Evolutionary conservation across 2,329 filamentous ascomycete species (phyloP), one percentile per base, ranked within the genome.

Genomic region (Alternaria ethzedia): DNA sequence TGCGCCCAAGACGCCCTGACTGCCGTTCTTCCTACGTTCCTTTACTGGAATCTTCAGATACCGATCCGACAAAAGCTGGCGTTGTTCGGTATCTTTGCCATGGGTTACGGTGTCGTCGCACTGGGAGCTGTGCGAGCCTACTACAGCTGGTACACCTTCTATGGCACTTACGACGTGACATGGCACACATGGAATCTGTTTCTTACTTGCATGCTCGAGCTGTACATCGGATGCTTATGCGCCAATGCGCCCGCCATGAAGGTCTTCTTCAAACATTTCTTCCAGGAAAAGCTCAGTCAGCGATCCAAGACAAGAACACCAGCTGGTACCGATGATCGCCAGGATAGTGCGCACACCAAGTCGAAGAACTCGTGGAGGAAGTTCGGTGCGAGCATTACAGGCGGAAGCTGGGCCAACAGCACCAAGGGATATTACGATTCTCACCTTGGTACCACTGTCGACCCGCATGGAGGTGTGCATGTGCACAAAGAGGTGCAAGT

Each of bases 1-100:
- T 60, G 66, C 10, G 44, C 69, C 4, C 75, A 78, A 30, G 76
- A 78, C 17, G 30, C 77, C 15, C 63, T 76, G 49, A 77, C 75
- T n/a, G 73, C 75, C 9, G 17, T 77, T 4, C 65, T 78, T 5
- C 75, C 76, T 6, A 75, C 74, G 0, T 76, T 76, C 23, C 59
- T 78, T 6, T 77, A 76, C 61, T 78, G 73, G 74, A 71, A 77
- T 15, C 67, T 78, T 2, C 70, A 68, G 45, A 71, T 77, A 6
- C 73, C 75, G 1, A 15, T 70, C 7, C 70, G 71, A 21, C 72
- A 78, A 36, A 77, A 77, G 50, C 49, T 76, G 12, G 74, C 75
- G 0, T 44, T 78, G 5, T 75, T 75, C 25, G 68, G 74, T 20
- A 74, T 78, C 28, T 77, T 77, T 56, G 73, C 74, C 3, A 71